Percentiles rank a stretch among this genome's conserved stretches.
Conservation (phyloP, 2,329 filamentous ascomycete genomes). For the Phaeosphaeriaceae sp. region DNA sequence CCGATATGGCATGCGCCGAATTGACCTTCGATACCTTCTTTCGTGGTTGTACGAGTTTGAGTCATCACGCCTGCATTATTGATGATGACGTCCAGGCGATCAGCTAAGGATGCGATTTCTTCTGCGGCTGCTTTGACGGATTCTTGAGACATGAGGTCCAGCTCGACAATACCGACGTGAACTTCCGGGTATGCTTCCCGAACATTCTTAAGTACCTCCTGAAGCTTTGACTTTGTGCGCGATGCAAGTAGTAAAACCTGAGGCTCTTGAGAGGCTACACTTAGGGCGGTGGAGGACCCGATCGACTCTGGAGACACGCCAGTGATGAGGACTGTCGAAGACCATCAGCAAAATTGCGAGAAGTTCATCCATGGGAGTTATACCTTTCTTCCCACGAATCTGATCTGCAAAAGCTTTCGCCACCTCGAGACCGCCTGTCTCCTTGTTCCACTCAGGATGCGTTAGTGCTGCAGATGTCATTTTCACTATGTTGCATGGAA, state of each 20-base stretch:
- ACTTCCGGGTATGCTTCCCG: slow-evolving; percentile 35
- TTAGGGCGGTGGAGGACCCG: slow-evolving; percentile 37
- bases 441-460: slow-evolving; percentile 44
- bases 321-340: slow-evolving; percentile 47
- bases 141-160: slow-evolving; percentile 52
- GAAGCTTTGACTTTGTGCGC: slow-evolving; percentile 54
- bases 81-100: slow-evolving; percentile 54
- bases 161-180: slow-evolving; percentile 24
- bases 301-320: slow-evolving; percentile 41
- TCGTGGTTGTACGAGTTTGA: slow-evolving; percentile 36
- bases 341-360: not conserved
- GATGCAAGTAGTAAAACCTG: slow-evolving; percentile 46
- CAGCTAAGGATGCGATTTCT: slow-evolving; percentile 30
- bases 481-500: not conserved
- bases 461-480: slow-evolving; percentile 33
- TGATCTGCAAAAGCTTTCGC: slow-evolving; percentile 37
- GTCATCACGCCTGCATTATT: slow-evolving; percentile 55
- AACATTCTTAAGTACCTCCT: slow-evolving; percentile 49
- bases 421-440: slow-evolving; percentile 42
- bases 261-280: slow-evolving; percentile 38
- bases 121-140: slow-evolving; percentile 47
- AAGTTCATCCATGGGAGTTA: not conserved
- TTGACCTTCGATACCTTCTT: slow-evolving; percentile 58
- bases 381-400: slow-evolving; percentile 39
- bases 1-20: slow-evolving; percentile 59